phyloP scores from a whole-genome alignment of 306 rosid species.

The Gleditsia sinensis region DNA sequence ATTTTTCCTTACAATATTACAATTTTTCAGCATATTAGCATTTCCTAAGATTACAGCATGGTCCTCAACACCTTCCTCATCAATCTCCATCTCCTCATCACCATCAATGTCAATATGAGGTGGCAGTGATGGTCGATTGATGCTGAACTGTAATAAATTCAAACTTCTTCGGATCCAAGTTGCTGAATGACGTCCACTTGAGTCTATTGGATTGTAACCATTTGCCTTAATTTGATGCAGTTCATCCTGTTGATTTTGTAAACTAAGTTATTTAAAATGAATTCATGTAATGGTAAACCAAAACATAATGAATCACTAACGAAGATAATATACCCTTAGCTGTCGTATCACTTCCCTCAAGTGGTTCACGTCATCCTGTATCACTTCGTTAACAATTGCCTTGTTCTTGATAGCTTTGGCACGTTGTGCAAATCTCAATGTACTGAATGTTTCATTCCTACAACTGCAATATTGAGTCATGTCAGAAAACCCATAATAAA shows the following conservation, averaged over 20 bases:
- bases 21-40: neutral
- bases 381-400: slow-evolving; percentile 88
- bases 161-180: slow-evolving; percentile 87
- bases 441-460: slow-evolving; percentile 85
- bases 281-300: slow-evolving; percentile 17
- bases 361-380: slow-evolving; percentile 79
- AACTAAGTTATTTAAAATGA: slow-evolving; percentile 31
- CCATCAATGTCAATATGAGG: slow-evolving; percentile 71
- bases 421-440: slow-evolving; percentile 91
- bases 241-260: slow-evolving; percentile 65
- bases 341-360: slow-evolving; percentile 83
- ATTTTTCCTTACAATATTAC: slow-evolving; percentile 25
- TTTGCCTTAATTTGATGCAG: slow-evolving; percentile 67
- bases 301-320: slow-evolving; percentile 21
- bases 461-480: slow-evolving; percentile 55
- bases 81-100: slow-evolving; percentile 96
- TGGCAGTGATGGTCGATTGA: slow-evolving; percentile 47
- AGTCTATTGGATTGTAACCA: slow-evolving; percentile 50
- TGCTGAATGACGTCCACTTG: slow-evolving; percentile 67
- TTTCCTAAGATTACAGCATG: slow-evolving; percentile 20
- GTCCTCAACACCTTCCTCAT: slow-evolving; percentile 84
- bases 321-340: slow-evolving; percentile 64
- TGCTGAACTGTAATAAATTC: slow-evolving; percentile 58
- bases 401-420: slow-evolving; percentile 88
- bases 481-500: slow-evolving; percentile 38